A percentile compares a stretch with the other conserved stretches of the same genome.
Conservation (phyloP, 768 basidiomycete genomes). For the Trametes punicea region DNA sequence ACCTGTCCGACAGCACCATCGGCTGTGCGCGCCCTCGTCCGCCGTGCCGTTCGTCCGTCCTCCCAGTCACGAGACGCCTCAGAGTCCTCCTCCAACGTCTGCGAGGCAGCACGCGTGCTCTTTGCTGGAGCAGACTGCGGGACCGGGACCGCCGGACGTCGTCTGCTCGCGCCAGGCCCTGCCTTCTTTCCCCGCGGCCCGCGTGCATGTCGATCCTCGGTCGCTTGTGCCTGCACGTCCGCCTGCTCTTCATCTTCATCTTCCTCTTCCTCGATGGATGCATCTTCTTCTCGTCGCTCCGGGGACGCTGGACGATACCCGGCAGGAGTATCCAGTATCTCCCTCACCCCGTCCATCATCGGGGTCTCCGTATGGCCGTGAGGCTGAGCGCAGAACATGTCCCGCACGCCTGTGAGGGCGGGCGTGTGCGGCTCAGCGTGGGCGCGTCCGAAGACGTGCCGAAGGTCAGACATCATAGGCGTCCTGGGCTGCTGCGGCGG, state of each 20-base stretch:
- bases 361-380: constrained; percentile 29
- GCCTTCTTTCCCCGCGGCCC: constrained; percentile 2
- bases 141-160: constrained; percentile 13
- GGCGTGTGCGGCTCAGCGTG: constrained; percentile 22
- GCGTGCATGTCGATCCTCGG: constrained; percentile 5
- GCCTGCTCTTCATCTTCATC: constrained; percentile 17
- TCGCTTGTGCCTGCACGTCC: constrained; percentile 1
- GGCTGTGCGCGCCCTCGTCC: constrained; percentile 22
- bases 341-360: constrained; percentile 32
- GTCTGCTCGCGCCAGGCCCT: not conserved
- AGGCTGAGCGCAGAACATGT: constrained; percentile 29
- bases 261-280: not conserved
- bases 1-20: constrained; percentile 24
- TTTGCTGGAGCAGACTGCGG: no score
- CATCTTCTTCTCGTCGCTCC: not conserved
- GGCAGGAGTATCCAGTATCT: constrained; percentile 32
- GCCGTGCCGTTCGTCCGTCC: constrained; percentile 13
- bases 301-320: constrained; percentile 22
- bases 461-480: constrained; percentile 31
- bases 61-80: not conserved
- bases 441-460: constrained; percentile 30
- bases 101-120: constrained; percentile 15
- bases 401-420: constrained; percentile 30
- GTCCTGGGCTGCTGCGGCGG: constrained; percentile 22
- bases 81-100: constrained; percentile 12